Evolutionary conservation across 495 filamentous ascomycete genomes (phyloP).

Genomic region (Thozetella sp.): DNA sequence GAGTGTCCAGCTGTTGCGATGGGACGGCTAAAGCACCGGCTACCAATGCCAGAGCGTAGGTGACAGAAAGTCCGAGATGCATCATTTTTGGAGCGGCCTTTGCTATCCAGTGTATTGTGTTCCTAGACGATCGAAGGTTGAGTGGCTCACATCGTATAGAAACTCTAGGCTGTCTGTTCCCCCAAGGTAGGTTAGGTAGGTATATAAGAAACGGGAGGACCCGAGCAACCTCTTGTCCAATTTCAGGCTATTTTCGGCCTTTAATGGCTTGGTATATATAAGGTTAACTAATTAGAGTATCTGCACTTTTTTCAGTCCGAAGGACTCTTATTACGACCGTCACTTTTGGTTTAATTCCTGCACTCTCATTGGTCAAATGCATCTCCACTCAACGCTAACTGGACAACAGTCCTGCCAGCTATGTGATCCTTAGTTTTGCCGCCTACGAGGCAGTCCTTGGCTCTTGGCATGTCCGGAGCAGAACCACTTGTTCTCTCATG

Average conservation of each 20-base stretch:
- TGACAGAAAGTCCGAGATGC: slow-evolving; percentile 31
- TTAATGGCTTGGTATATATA: slow-evolving; percentile 21
- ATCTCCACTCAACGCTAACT: not conserved
- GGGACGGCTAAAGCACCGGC: slow-evolving; percentile 30
- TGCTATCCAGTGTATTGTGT: slow-evolving; percentile 24
- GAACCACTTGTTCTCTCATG: too few species aligned
- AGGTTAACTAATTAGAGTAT: slow-evolving; percentile 7
- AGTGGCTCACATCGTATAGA: slow-evolving; percentile 21
- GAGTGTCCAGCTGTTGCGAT: slow-evolving; percentile 25
- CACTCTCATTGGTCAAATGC: too few species aligned
- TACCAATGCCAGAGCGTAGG: slow-evolving; percentile 30
- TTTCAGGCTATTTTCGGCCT: slow-evolving; percentile 27
- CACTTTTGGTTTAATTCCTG: not conserved
- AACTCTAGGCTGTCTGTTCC: slow-evolving; percentile 19
- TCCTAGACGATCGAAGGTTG: slow-evolving; percentile 24
- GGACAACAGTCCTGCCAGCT: not conserved
- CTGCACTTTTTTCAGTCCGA: too few species aligned
- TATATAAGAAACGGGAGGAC: slow-evolving; percentile 30
- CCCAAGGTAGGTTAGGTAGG: slow-evolving; percentile 19
- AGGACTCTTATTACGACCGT: too few species aligned
- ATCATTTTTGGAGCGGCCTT: slow-evolving; percentile 28
- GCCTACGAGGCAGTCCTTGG: too few species aligned
- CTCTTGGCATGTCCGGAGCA: too few species aligned
- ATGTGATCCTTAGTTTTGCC: too few species aligned
- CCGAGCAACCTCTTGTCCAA: slow-evolving; percentile 22